A percentile compares a stretch with the other conserved stretches of the same genome.
phyloP scores from a whole-genome alignment of 2,329 filamentous ascomycete species.

The Beauveria asiatica region DNA sequence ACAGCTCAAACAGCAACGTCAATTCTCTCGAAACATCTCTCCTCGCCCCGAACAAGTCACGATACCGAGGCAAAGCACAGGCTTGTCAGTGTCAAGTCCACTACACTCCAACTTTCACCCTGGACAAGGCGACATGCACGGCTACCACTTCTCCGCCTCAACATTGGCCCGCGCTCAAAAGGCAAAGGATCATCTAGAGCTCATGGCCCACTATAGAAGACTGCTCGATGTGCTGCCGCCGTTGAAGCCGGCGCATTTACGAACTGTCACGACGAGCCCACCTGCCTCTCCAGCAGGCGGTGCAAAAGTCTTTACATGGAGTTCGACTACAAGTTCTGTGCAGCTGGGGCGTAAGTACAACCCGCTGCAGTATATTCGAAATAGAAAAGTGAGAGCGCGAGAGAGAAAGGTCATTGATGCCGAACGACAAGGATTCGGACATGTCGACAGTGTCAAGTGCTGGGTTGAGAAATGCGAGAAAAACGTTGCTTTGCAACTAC shows the following conservation, averaged over 20 bases:
- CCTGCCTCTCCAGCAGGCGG: constrained; percentile 29
- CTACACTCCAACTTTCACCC: constrained; percentile 37
- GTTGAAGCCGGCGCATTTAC: constrained; percentile 41
- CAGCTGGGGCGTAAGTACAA: constrained; percentile 68
- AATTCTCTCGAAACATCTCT: constrained; percentile 51
- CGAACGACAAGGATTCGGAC: constrained; percentile 66
- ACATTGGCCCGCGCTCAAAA: constrained; percentile 78
- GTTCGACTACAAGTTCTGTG: constrained; percentile 14
- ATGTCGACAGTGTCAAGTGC: constrained; percentile 59
- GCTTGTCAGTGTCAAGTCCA: constrained; percentile 33
- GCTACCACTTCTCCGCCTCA: constrained; percentile 65
- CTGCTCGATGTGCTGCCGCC: constrained; percentile 73
- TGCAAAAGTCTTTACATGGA: constrained; percentile 10
- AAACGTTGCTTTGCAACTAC: constrained; percentile 17
- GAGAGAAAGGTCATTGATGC: constrained; percentile 69
- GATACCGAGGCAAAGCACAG: constrained; percentile 33
- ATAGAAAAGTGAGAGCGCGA: constrained; percentile 74
- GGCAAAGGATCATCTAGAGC: constrained; percentile 75
- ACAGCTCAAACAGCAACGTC: constrained; percentile 64
- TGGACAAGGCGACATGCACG: constrained; percentile 36
- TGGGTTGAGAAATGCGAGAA: constrained; percentile 66
- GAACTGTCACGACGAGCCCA: constrained; percentile 32
- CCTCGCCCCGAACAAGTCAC: constrained; percentile 41
- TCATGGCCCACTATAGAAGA: constrained; percentile 75
- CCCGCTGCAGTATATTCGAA: constrained; percentile 85